Evolutionary conservation across 176 grass and related monocot species (phyloP).

Genomic region (Dactylis glomerata): DNA sequence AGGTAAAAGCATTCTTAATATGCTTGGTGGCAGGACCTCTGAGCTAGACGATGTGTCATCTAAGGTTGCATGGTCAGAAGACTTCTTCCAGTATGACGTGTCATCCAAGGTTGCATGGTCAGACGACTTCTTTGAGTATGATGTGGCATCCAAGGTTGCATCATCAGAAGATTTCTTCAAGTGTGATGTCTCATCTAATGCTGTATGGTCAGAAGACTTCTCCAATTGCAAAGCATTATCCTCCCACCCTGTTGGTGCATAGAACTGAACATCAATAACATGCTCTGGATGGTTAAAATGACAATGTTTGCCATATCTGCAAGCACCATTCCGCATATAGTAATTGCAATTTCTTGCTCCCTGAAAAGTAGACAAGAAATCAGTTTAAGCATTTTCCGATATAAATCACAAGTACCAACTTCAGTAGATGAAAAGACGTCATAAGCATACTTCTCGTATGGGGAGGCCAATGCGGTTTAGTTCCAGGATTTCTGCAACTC

Average conservation of each 20-base stretch:
- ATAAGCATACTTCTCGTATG: conserved; percentile 49
- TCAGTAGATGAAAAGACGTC: neutral
- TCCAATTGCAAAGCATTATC: neutral
- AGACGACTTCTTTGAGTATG: neutral
- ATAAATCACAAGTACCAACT: conserved; percentile 15
- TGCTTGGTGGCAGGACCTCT: neutral
- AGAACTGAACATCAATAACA: neutral
- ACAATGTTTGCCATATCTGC: neutral
- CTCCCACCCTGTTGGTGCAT: neutral
- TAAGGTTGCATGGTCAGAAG: neutral
- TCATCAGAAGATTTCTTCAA: neutral
- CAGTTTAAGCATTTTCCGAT: conserved; percentile 17
- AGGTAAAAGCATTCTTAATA: neutral
- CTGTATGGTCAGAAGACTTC: neutral
- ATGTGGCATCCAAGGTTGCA: neutral
- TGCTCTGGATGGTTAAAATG: neutral
- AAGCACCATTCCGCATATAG: neutral
- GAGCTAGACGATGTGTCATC: neutral
- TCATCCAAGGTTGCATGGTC: neutral
- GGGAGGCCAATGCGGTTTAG: conserved; percentile 53
- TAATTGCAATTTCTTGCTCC: conserved; percentile 16
- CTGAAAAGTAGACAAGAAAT: conserved; percentile 21
- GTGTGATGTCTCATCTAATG: conserved; percentile 6
- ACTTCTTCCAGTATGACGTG: neutral
- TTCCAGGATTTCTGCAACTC: conserved; percentile 33